Percentiles rank a stretch among this genome's conserved stretches.
Evolutionary conservation across 768 basidiomycete species (phyloP).

Genomic region (Suillus weaverae): DNA sequence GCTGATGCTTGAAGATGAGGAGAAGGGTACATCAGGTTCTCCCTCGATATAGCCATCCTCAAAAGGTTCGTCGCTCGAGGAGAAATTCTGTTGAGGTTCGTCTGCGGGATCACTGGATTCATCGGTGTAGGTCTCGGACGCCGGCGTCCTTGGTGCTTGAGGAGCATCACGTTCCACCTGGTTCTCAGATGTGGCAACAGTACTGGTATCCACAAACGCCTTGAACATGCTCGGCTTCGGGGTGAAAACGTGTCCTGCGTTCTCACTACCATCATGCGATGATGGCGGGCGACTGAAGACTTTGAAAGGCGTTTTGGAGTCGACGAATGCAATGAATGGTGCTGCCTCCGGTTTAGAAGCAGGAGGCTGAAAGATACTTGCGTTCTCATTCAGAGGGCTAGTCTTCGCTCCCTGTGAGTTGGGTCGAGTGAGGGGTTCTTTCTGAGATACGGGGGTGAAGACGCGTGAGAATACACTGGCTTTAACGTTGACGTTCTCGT

Average conservation of each 20-base stretch:
- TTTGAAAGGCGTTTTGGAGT: conserved; percentile 45
- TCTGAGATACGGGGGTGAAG: conserved; percentile 57
- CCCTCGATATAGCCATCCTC: conserved; percentile 28
- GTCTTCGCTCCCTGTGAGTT: conserved; percentile 16
- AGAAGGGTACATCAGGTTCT: conserved; percentile 25
- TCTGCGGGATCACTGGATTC: conserved; percentile 32
- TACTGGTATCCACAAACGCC: conserved; percentile 36
- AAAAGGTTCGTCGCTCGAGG: conserved; percentile 37
- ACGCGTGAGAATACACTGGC: conserved; percentile 59
- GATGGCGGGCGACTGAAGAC: conserved; percentile 74
- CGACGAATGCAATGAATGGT: conserved; percentile 44
- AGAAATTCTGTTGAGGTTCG: conserved; percentile 24
- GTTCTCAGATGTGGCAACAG: conserved; percentile 14
- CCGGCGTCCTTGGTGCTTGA: conserved; percentile 17
- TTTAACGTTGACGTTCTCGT: conserved; percentile 1
- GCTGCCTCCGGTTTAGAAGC: conserved; percentile 21
- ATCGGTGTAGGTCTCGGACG: conserved; percentile 28
- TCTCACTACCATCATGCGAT: conserved; percentile 40
- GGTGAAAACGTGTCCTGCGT: conserved; percentile 38
- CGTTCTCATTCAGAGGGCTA: conserved; percentile 19
- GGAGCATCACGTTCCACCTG: conserved; percentile 13
- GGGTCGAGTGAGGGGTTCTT: conserved; percentile 33
- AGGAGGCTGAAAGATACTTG: conserved; percentile 11
- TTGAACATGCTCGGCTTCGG: conserved; percentile 45
- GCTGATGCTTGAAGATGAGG: conserved; percentile 25